A percentile compares a stretch with the other conserved stretches of the same genome.
phyloP scores from a whole-genome alignment of 441 rosid genomes.

The Pelargonium myrrhifolium region DNA sequence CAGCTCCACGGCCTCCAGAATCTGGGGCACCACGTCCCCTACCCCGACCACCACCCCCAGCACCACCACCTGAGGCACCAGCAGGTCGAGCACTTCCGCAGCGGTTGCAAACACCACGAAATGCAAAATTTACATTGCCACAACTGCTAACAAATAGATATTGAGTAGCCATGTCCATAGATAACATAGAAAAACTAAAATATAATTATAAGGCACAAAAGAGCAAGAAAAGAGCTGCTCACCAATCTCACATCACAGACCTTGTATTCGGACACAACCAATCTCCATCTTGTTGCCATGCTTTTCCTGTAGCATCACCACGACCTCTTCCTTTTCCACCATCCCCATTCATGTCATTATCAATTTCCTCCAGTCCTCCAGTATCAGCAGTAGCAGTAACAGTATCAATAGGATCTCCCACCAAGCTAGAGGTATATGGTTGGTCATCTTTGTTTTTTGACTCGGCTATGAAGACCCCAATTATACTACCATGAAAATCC shows the following conservation, averaged over 20 bases:
- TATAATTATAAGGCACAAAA: slow-evolving; percentile 25
- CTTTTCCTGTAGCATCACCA: slow-evolving; percentile 61
- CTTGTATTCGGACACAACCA: slow-evolving; percentile 99
- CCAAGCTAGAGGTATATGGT: slow-evolving; percentile 18
- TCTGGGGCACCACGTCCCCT: slow-evolving; percentile 66
- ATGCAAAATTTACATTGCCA: slow-evolving; percentile 89
- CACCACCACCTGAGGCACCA: slow-evolving; percentile 68
- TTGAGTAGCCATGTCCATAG: slow-evolving; percentile 23
- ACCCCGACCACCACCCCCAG: slow-evolving; percentile 74
- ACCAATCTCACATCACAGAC: slow-evolving; percentile 99
- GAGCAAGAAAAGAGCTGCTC: slow-evolving; percentile 91
- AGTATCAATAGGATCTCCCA: slow-evolving; percentile 19
- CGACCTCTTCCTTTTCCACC: slow-evolving; percentile 72
- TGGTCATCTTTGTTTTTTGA: slow-evolving; percentile 51
- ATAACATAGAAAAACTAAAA: slow-evolving; percentile 5
- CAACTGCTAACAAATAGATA: slow-evolving; percentile 52
- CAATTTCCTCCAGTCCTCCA: slow-evolving; percentile 41
- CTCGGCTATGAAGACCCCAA: slow-evolving; percentile 79
- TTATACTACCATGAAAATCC: slow-evolving; percentile 76
- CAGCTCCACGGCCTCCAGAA: slow-evolving; percentile 37
- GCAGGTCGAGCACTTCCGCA: slow-evolving; percentile 93
- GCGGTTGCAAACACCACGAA: slow-evolving; percentile 91
- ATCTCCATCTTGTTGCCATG: slow-evolving; percentile 95
- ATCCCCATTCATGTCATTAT: slow-evolving; percentile 38
- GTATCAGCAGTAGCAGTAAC: slow-evolving; percentile 25